Conservation (phyloP, 495 filamentous ascomycete genomes). For the Xylaria curta region DNA sequence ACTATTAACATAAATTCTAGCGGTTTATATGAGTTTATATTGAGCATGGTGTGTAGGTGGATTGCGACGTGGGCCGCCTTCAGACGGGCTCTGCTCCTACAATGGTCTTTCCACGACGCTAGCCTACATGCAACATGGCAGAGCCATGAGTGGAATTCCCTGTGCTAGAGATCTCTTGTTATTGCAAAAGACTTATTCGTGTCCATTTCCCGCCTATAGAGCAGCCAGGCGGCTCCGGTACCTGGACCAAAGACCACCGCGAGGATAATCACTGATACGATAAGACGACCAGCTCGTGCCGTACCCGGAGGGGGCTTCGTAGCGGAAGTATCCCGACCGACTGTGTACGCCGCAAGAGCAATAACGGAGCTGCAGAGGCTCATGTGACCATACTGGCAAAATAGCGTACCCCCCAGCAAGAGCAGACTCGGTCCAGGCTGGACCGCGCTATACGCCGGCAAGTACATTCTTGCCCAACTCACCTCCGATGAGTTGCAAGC, state of each 20-base stretch:
- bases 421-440: background rate
- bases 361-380: background rate
- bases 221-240: background rate
- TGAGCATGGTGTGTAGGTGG: too few relatives aligned
- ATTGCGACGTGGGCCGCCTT: too few relatives aligned
- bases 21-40: too few relatives aligned
- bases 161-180: background rate
- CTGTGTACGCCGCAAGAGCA: background rate
- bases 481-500: background rate
- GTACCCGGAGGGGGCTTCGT: background rate
- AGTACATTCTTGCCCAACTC: slow-evolving; percentile 3
- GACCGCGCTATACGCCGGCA: background rate
- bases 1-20: too few relatives aligned
- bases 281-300: background rate
- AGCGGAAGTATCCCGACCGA: background rate
- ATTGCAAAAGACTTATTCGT: background rate
- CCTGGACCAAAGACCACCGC: background rate
- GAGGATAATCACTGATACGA: background rate
- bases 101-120: too few relatives aligned
- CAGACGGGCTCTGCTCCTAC: too few relatives aligned
- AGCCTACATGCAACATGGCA: too few relatives aligned
- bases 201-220: background rate
- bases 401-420: background rate
- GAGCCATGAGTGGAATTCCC: too few relatives aligned
- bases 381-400: background rate